Evolutionary conservation across 78 protist genomes (phyloP), one percentile per base, ranked within the genome.

Genomic region (Diacronema lutheri): DNA sequence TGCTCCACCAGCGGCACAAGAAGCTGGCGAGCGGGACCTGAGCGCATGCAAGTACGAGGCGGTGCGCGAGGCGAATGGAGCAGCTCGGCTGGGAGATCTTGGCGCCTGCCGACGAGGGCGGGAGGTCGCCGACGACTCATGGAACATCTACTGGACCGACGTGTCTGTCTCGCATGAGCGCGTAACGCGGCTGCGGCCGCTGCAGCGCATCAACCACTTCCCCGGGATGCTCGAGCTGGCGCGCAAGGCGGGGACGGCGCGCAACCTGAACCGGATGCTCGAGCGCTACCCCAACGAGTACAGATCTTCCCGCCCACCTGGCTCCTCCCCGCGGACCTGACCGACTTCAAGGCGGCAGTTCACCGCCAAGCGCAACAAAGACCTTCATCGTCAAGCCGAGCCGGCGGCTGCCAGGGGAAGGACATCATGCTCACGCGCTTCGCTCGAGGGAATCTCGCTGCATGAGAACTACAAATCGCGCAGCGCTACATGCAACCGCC

Each of bases 401-500:
- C 1, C n/a, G 23, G n/a, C n/a, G 64, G 80, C 4, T 44, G 77
- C 44, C 89, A 86, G 50, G 89, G 89, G n/a, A 86, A 21, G 56
- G 89, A 71, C 50, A 86, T 86, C 60, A 1, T 62, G 12, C 35
- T 74, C 66, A 66, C 68, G 12, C 58, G 82, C 58, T 38, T n/a
- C n/a, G 21, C 25, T 86, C 26, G 71, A 60, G 56, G 83, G 38
- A 7, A 86, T 57, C 68, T 11, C 66, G 12, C 46, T 38, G 78
- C 61, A 69, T 1, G 89, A 85, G 44, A 9, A 7, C 46, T 13
- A 37, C 16, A n/a, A n/a, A 66, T 86, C 19, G 89, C 76, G 60
- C 94, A 92, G 65, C 74, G 69, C n/a, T 92, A 92, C 85, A 4
- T 92, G 21, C 66, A n/a, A 40, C 29, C n/a, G 72, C 23, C 94